Percentiles rank a stretch among this genome's conserved stretches.
phyloP scores from a whole-genome alignment of 2,329 filamentous ascomycete genomes.

The Ophiostoma perfectum region DNA sequence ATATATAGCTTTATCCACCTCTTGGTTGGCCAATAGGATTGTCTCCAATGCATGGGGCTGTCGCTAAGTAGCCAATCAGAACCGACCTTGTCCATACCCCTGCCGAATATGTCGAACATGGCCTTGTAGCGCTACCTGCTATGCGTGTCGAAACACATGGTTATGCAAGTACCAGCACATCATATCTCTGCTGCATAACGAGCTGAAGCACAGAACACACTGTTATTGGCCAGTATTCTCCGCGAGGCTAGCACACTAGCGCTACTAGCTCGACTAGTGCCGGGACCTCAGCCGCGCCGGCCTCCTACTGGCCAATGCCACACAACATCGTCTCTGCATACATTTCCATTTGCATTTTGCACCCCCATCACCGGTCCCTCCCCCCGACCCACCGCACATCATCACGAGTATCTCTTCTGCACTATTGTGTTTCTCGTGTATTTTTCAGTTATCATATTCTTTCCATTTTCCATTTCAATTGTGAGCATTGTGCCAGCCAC shows the following conservation, averaged over 20 bases:
- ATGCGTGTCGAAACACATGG: not conserved
- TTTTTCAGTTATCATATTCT: not conserved
- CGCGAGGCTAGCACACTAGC: conserved; percentile 5
- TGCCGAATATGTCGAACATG: not conserved
- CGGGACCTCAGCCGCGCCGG: conserved; percentile 15
- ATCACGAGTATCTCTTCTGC: not conserved
- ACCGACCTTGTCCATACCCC: not conserved
- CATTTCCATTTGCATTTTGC: not conserved
- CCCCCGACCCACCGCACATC: not conserved
- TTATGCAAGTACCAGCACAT: conserved; percentile 11
- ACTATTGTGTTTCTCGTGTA: too few species aligned
- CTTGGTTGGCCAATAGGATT: not conserved
- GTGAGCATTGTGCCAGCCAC: not conserved
- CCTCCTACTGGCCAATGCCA: conserved; percentile 3
- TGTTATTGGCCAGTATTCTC: conserved; percentile 3
- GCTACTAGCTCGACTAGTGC: not conserved
- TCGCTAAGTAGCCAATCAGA: not conserved
- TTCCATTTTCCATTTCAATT: not conserved
- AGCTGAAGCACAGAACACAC: not conserved
- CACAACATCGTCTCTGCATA: not conserved
- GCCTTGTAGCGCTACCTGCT: not conserved
- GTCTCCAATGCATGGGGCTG: not conserved
- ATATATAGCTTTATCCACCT: not conserved
- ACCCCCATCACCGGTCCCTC: not conserved
- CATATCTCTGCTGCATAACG: not conserved